Conservation (phyloP, 2,329 filamentous ascomycete species). For the Epicoccum sorghinum region DNA sequence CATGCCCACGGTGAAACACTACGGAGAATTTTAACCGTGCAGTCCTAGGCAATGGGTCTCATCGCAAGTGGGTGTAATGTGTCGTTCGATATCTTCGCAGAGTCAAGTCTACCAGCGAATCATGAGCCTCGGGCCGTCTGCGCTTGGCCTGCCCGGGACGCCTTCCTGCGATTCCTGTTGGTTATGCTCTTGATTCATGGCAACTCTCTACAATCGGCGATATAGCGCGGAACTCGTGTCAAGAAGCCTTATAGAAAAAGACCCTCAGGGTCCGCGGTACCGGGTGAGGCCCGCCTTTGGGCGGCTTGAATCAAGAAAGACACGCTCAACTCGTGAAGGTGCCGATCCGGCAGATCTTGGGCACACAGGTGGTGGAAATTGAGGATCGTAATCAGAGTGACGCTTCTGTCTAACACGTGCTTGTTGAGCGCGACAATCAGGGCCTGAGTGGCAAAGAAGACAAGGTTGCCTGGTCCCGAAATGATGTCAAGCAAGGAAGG, state of each 20-base stretch:
- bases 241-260: slow-evolving; percentile 11
- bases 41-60: slow-evolving; percentile 7
- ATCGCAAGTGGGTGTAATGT: slow-evolving; percentile 1
- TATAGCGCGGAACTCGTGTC: slow-evolving; percentile 16
- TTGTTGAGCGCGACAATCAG: slow-evolving; percentile 13
- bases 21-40: slow-evolving; percentile 16
- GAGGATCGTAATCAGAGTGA: slow-evolving; percentile 36
- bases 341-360: slow-evolving; percentile 36
- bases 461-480: slow-evolving; percentile 19
- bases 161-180: slow-evolving; percentile 8
- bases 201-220: slow-evolving; percentile 10
- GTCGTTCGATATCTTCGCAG: not conserved
- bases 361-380: slow-evolving; percentile 19
- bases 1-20: slow-evolving; percentile 13
- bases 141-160: slow-evolving; percentile 2
- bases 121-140: slow-evolving; percentile 13
- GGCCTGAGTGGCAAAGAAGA: slow-evolving; percentile 10
- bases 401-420: slow-evolving; percentile 5
- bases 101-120: slow-evolving; percentile 6
- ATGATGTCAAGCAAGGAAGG: slow-evolving; percentile 15
- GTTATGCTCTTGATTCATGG: slow-evolving; percentile 11
- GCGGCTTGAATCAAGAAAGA: slow-evolving; percentile 9
- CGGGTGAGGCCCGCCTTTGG: slow-evolving; percentile 23
- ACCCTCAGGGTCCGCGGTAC: slow-evolving; percentile 21
- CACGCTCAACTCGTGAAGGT: slow-evolving; percentile 17